Conservation (phyloP, 2,329 filamentous ascomycete species). For the Pseudopithomyces chartarum region DNA sequence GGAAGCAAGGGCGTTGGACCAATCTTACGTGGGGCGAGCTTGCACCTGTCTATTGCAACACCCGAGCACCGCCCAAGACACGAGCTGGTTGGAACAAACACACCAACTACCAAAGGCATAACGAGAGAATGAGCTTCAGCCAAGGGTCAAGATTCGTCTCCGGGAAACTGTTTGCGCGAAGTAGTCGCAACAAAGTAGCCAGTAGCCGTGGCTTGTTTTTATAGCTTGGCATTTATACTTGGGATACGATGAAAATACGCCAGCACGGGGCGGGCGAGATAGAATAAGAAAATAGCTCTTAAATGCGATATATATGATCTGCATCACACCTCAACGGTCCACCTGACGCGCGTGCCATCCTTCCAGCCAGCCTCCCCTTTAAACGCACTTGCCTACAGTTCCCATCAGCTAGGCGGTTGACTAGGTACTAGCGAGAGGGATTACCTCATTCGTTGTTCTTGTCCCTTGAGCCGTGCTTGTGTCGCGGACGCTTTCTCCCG, state of each 20-base stretch:
- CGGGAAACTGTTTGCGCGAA: neutral
- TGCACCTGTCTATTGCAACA: neutral
- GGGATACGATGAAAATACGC: neutral
- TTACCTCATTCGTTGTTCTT: constrained; percentile 41
- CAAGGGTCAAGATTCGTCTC: neutral
- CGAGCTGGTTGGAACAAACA: neutral
- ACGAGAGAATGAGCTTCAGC: neutral
- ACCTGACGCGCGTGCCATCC: neutral
- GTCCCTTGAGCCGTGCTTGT: constrained; percentile 26
- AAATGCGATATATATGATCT: neutral
- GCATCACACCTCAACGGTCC: neutral
- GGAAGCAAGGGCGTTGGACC: neutral
- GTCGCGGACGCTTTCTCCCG: constrained; percentile 24
- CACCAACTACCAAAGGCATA: neutral
- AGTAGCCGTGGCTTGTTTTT: neutral
- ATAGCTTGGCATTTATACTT: neutral
- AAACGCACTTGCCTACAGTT: constrained; percentile 16
- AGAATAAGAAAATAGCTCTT: neutral
- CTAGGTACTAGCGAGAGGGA: constrained; percentile 39
- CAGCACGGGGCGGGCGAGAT: neutral
- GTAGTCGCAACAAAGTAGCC: neutral
- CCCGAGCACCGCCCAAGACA: neutral
- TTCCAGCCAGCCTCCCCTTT: neutral
- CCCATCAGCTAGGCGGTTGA: constrained; percentile 17
- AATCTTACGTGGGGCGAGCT: constrained; percentile 1